phyloP scores from a whole-genome alignment of 345 rosid genomes.

The Citrus sp. region DNA sequence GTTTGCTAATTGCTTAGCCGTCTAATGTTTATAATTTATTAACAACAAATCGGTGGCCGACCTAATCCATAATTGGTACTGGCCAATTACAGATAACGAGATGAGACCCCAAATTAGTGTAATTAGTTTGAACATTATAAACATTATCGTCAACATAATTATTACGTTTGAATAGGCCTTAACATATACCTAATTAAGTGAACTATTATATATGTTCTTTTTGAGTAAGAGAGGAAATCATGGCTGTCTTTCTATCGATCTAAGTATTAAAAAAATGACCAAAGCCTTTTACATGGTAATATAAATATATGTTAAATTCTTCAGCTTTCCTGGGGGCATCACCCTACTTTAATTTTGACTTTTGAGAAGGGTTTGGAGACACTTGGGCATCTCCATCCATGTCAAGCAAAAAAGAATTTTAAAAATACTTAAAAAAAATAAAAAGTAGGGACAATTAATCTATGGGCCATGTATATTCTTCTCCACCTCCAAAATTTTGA shows the following conservation, averaged over 20 bases:
- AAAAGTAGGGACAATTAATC: neutral
- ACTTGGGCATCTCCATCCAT: constrained; percentile 6
- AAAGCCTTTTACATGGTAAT: neutral
- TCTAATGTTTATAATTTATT: neutral
- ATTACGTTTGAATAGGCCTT: constrained; percentile 14
- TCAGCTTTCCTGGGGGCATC: constrained; percentile 27
- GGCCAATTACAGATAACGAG: constrained; percentile 7
- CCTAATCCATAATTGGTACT: constrained; percentile 21
- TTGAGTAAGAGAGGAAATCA: constrained; percentile 18
- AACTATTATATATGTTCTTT: neutral
- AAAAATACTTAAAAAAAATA: no score
- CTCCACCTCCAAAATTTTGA: constrained; percentile 20
- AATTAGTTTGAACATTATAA: neutral
- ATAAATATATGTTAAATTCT: constrained; percentile 9
- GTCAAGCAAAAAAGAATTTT: no score
- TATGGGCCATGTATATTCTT: constrained; percentile 7
- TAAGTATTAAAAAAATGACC: constrained; percentile 1
- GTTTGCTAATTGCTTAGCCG: neutral
- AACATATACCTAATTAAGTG: neutral
- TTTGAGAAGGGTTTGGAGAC: constrained; percentile 33
- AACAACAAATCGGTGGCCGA: neutral
- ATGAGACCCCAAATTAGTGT: neutral
- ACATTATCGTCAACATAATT: constrained; percentile 16
- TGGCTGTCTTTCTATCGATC: constrained; percentile 21
- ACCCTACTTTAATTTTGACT: constrained; percentile 19